Evolutionary conservation across 202 grass and related monocot genomes (phyloP).

Genomic region (Saccharum hybrid): DNA sequence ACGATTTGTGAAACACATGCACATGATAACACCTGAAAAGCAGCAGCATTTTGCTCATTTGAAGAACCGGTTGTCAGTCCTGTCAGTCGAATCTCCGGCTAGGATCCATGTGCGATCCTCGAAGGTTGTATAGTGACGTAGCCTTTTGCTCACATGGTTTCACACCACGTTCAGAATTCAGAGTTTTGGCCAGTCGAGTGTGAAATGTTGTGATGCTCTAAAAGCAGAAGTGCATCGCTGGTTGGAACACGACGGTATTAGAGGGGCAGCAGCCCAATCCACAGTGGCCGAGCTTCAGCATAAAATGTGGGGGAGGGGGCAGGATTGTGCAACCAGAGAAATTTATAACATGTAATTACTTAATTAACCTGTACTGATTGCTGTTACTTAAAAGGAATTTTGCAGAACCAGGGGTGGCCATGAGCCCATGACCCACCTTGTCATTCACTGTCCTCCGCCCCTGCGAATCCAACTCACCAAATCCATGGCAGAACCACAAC

Average conservation of each 20-base stretch:
- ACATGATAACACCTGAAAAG: constrained; percentile 53
- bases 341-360: no score
- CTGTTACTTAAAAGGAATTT: no score
- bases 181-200: constrained; percentile 8
- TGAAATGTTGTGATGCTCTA: constrained; percentile 25
- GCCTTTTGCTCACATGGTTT: neutral
- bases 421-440: no score
- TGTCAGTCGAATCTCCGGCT: constrained; percentile 33
- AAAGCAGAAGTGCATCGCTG: neutral
- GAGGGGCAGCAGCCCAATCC: neutral
- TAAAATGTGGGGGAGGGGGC: no score
- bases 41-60: constrained; percentile 31
- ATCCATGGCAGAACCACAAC: no score
- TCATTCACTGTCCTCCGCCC: no score
- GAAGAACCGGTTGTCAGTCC: constrained; percentile 20
- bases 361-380: no score
- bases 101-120: constrained; percentile 44
- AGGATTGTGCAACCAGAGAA: no score
- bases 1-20: constrained; percentile 7
- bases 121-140: neutral
- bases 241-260: neutral
- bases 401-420: no score
- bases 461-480: no score
- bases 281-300: neutral
- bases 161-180: constrained; percentile 16